These are phyloP conservation scores for Phialophora verrucosa DNA, from an alignment of 2,329 filamentous ascomycete genomes.

Conservation along the genomic window DNA sequence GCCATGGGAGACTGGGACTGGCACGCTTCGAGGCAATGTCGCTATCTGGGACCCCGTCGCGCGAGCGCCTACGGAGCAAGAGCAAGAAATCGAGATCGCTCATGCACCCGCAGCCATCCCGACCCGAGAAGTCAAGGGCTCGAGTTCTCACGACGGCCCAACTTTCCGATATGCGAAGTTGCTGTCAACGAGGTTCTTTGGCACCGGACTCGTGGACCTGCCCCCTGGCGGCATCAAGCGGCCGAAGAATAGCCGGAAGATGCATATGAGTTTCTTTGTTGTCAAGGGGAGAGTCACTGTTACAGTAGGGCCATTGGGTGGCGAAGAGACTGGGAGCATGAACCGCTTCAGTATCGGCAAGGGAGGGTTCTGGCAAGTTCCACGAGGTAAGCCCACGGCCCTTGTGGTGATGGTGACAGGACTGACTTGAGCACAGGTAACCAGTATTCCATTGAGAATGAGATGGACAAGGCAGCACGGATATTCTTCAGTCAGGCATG, in stretches of 20 bases:
- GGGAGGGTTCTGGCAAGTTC: slow-evolving; percentile 92
- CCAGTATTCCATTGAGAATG: slow-evolving; percentile 88
- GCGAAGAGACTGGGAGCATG: slow-evolving; percentile 43
- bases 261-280: slow-evolving; percentile 97
- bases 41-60: slow-evolving; percentile 51
- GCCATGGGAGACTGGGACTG: slow-evolving; percentile 53
- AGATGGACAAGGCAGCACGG: slow-evolving; percentile 66
- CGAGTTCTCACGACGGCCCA: slow-evolving; percentile 43
- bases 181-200: slow-evolving; percentile 82
- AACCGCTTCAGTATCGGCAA: slow-evolving; percentile 80
- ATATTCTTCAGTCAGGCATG: slow-evolving; percentile 94
- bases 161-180: slow-evolving; percentile 90
- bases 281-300: slow-evolving; percentile 82
- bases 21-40: slow-evolving; percentile 52
- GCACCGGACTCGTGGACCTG: slow-evolving; percentile 86
- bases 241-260: slow-evolving; percentile 89
- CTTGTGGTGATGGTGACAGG: neutral
- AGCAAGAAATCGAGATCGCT: slow-evolving; percentile 60
- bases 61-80: slow-evolving; percentile 47
- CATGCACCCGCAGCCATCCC: slow-evolving; percentile 64
- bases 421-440: slow-evolving; percentile 67
- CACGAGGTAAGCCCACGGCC: slow-evolving; percentile 71
- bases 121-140: slow-evolving; percentile 64
- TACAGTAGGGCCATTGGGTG: slow-evolving; percentile 67
- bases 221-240: slow-evolving; percentile 82